A percentile compares a stretch with the other conserved stretches of the same genome.
Conservation (phyloP, 495 filamentous ascomycete species). For the Neurospora sp. region DNA sequence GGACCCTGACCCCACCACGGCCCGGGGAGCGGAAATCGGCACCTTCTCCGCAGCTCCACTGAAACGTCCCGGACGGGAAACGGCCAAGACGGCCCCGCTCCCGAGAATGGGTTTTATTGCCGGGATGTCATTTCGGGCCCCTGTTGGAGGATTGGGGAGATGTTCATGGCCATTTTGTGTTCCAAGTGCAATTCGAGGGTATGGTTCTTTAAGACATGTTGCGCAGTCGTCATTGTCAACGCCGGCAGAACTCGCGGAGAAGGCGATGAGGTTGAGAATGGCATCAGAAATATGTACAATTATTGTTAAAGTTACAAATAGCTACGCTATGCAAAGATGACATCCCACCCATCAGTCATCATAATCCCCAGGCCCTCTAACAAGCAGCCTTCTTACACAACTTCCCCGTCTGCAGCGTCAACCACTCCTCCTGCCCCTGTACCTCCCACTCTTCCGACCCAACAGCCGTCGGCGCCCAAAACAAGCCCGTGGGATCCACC, state of each 20-base stretch:
- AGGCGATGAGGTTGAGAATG: too few species aligned
- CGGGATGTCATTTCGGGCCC: background rate
- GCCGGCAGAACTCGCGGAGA: too few species aligned
- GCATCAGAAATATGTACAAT: too few species aligned
- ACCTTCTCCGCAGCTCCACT: background rate
- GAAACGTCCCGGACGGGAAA: background rate
- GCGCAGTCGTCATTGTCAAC: too few species aligned
- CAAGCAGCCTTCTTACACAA: constrained; percentile 15
- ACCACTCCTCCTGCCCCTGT: constrained; percentile 7
- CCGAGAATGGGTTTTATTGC: background rate
- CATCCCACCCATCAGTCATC: too few species aligned
- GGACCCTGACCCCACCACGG: background rate
- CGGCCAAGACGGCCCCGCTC: background rate
- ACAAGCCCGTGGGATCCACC: constrained; percentile 43
- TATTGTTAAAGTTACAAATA: too few species aligned
- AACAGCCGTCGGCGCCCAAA: constrained; percentile 46
- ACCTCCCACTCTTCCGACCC: constrained; percentile 41
- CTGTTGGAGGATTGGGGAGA: too few species aligned
- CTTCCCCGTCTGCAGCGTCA: constrained; percentile 14
- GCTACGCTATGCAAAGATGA: too few species aligned
- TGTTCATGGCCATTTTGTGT: too few species aligned
- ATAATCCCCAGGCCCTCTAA: too few species aligned
- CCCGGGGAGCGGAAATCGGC: background rate
- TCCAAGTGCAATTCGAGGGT: too few species aligned
- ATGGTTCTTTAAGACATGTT: too few species aligned